Percentiles rank a stretch among this genome's conserved stretches.
phyloP scores from a whole-genome alignment of 768 basidiomycete species.

The Boletus insuetus region DNA sequence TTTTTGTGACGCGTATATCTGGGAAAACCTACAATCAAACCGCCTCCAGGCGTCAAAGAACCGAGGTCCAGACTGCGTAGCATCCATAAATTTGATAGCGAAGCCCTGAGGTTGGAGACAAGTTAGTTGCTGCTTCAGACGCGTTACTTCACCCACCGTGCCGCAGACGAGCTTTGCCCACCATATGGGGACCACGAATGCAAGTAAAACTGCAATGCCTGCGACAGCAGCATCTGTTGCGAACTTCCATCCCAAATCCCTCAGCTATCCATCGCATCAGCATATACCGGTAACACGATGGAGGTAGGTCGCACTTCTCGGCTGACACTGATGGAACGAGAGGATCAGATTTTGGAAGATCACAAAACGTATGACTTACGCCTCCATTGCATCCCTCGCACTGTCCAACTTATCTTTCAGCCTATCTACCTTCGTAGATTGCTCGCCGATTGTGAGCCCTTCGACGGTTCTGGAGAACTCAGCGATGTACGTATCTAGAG shows the following conservation, averaged over 20 bases:
- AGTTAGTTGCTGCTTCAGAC: not conserved
- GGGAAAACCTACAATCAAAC: constrained; percentile 6
- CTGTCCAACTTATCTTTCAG: not conserved
- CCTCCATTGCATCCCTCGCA: constrained; percentile 14
- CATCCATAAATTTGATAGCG: constrained; percentile 1
- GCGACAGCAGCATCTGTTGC: constrained; percentile 10
- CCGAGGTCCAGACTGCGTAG: constrained; percentile 1
- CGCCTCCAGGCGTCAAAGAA: constrained; percentile 2
- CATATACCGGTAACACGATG: not conserved
- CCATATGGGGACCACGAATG: constrained; percentile 7
- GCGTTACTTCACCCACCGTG: not conserved
- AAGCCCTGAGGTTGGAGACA: not conserved
- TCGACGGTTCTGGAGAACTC: constrained; percentile 15
- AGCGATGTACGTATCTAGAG: constrained; percentile 13
- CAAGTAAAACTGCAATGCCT: constrained; percentile 16
- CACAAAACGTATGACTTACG: constrained; percentile 1
- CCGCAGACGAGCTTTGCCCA: constrained; percentile 8
- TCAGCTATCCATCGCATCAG: constrained; percentile 14
- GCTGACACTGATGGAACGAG: constrained; percentile 7
- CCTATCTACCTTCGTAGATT: constrained; percentile 3
- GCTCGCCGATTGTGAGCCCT: not conserved
- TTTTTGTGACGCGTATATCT: not conserved
- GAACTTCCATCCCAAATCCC: constrained; percentile 16
- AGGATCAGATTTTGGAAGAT: not conserved
- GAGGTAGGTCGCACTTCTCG: constrained; percentile 7